These are phyloP conservation scores for Huntiella moniliformis DNA, from an alignment of 2,329 filamentous ascomycete species.

Conservation along the genomic window DNA sequence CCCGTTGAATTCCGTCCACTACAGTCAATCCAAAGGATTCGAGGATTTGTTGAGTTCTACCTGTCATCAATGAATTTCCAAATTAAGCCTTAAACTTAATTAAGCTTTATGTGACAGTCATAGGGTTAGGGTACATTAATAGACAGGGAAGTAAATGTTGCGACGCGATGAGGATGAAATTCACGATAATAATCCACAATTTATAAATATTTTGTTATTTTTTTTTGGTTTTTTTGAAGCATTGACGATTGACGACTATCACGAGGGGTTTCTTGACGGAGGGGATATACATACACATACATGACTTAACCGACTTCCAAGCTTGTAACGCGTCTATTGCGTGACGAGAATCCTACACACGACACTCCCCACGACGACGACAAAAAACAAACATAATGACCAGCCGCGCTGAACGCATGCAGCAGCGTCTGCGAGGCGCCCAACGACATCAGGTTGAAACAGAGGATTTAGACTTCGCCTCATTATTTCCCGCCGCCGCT, in stretches of 20 bases:
- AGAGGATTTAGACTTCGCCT: conserved; percentile 33
- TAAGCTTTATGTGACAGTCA: too few species aligned
- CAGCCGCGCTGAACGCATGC: conserved; percentile 39
- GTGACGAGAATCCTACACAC: too few species aligned
- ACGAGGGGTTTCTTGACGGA: neutral
- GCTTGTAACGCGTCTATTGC: neutral
- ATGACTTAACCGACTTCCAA: neutral
- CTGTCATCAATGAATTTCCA: too few species aligned
- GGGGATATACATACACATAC: neutral
- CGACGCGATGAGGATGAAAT: neutral
- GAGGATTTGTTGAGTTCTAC: too few species aligned
- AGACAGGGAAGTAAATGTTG: too few species aligned
- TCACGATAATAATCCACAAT: neutral
- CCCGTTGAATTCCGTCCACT: too few species aligned
- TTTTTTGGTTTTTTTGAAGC: neutral
- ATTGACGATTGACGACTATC: neutral
- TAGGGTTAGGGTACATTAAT: too few species aligned
- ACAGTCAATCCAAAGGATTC: too few species aligned
- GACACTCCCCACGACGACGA: too few species aligned
- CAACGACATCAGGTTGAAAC: conserved; percentile 36
- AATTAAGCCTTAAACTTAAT: too few species aligned
- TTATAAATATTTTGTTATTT: neutral
- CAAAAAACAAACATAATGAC: too few species aligned
- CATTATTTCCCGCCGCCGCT: conserved; percentile 6
- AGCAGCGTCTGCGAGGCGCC: conserved; percentile 45